These are phyloP conservation scores for Coemansia sp. DNA, from an alignment of 192 early-diverging fungal genomes.

Conservation along the genomic window DNA sequence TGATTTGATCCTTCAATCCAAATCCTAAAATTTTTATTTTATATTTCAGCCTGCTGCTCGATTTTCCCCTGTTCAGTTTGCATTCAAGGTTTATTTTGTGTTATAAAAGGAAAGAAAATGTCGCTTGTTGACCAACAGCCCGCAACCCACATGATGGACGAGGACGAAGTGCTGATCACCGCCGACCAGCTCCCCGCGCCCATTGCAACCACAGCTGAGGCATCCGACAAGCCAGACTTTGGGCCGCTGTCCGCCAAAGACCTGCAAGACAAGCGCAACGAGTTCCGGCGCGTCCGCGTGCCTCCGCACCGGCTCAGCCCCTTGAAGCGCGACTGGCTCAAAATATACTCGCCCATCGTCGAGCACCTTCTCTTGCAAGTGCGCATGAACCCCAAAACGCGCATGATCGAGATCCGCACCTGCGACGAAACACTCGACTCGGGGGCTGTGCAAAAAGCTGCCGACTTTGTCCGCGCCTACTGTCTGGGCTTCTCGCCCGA, in stretches of 20 bases:
- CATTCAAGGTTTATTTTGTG: background rate
- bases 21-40: conserved; percentile 8
- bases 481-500: conserved; percentile 91
- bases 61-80: background rate
- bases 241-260: conserved; percentile 60
- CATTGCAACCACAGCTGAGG: conserved; percentile 23
- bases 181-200: conserved; percentile 55
- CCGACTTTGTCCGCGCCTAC: conserved; percentile 95
- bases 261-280: conserved; percentile 36
- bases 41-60: background rate
- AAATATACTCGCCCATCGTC: conserved; percentile 95
- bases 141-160: conserved; percentile 22
- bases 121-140: conserved; percentile 16
- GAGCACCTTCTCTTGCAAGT: conserved; percentile 95
- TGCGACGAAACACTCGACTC: conserved; percentile 83
- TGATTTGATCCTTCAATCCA: conserved; percentile 8
- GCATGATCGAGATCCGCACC: conserved; percentile 85
- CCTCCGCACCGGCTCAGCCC: conserved; percentile 93
- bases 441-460: conserved; percentile 92
- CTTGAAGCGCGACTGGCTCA: conserved; percentile 89
- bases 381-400: conserved; percentile 88
- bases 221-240: conserved; percentile 64
- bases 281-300: conserved; percentile 82
- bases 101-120: conserved; percentile 16
- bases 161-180: conserved; percentile 65